These are phyloP conservation scores for Aphanomyces euteiches DNA, from an alignment of 352 stramenopile genomes.

Conservation along the genomic window DNA sequence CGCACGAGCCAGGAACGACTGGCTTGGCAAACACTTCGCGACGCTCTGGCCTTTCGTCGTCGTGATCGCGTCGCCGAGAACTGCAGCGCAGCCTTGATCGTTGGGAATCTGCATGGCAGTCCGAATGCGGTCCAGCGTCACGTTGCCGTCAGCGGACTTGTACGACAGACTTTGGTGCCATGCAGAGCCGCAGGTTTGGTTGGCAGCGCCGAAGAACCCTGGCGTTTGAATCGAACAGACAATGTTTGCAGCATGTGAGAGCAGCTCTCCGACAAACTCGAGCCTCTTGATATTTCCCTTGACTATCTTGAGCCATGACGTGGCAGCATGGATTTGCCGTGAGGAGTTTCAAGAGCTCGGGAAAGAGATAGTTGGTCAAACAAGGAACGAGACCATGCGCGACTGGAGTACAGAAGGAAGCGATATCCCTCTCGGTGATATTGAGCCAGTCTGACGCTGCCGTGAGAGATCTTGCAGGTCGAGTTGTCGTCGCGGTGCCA, in stretches of 20 bases:
- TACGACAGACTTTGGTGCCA: slow-evolving; percentile 36
- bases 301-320: slow-evolving; percentile 39
- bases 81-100: slow-evolving; percentile 45
- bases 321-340: slow-evolving; percentile 39
- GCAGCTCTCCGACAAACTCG: slow-evolving; percentile 34
- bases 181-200: slow-evolving; percentile 42
- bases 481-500: too few relatives aligned
- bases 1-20: slow-evolving; percentile 32
- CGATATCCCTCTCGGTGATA: too few relatives aligned
- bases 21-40: slow-evolving; percentile 37
- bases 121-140: neutral
- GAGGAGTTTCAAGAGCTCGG: neutral
- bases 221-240: slow-evolving; percentile 42
- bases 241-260: slow-evolving; percentile 35
- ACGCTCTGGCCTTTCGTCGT: slow-evolving; percentile 33
- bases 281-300: slow-evolving; percentile 34
- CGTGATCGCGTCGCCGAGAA: slow-evolving; percentile 41
- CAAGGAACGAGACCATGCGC: neutral
- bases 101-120: slow-evolving; percentile 43
- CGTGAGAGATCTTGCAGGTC: too few relatives aligned
- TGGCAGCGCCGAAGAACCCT: slow-evolving; percentile 33
- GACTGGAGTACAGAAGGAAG: neutral
- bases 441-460: too few relatives aligned
- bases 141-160: slow-evolving; percentile 20
- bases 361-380: neutral